Base-by-base conservation (phyloP, 257 asterid species). In the Fraxinus americana region DNA sequence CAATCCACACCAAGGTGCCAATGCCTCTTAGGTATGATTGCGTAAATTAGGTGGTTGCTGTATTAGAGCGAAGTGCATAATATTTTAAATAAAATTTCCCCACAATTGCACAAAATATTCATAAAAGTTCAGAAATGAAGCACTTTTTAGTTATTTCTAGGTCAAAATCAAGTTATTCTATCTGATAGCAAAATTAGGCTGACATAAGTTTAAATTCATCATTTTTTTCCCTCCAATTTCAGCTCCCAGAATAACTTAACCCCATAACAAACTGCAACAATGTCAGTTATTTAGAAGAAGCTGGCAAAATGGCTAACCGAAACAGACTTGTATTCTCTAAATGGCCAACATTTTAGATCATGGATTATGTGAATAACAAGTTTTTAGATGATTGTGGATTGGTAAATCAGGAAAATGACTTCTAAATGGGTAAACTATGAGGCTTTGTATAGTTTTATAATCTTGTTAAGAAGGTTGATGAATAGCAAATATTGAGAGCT, bases 61-160 rank as follows among this genome's bases (percentile, higher is more conserved):
- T 76, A 36, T 80, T 66, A 77, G 70, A 67, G 72, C 0, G 30
- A 70, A 59, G 70, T 70, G 63, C 68, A 34, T 59, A 12, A 13
- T 29, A 59, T 48, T 69, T 32, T 32, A 52, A 76, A n/a, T 67
- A 38, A 48, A 78, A 50, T 36, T 2, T 71, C 1, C 14, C 21
- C 13, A 17, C 25, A 17, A 73, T 13, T 76, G 69, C 73, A 36
- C 61, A 17, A 61, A 54, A 79, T 76, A 30, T 69, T 39, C 67
- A 57, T 45, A 45, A 35, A 52, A 48, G 39, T 30, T 61, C 9
- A 48, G 23, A 13, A 59, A 10, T 70, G 74, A 74, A 66, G 71
- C 65, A 23, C 4, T 11, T 38, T 17, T 30, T 72, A 45, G 39
- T 25, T 71, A 12, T 4, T 38, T 17, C 11, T 59, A 43, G 30